phyloP scores from a whole-genome alignment of 305 asterid species.

The Solanum chacoense region DNA sequence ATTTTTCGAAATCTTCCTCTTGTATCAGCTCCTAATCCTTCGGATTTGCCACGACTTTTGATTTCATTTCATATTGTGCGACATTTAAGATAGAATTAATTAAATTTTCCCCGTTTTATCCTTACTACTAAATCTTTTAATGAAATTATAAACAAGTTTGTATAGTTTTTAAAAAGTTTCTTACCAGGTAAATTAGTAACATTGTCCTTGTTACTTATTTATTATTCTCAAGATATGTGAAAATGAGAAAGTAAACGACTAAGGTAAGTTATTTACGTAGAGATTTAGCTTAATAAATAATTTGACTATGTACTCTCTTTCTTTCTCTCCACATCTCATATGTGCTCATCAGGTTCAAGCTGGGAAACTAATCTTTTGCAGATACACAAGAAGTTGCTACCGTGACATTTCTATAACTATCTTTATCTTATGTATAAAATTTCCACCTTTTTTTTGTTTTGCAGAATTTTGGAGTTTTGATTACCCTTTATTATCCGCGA shows the following conservation, averaged over 20 bases:
- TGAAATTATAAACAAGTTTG: not conserved
- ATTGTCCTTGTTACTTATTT: no score
- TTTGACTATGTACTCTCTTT: not conserved
- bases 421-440: not conserved
- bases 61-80: not conserved
- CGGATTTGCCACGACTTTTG: not conserved
- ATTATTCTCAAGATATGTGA: no score
- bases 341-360: not conserved
- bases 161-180: not conserved
- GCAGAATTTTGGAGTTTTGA: not conserved
- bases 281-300: not conserved
- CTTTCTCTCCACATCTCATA: not conserved
- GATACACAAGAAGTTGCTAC: not conserved
- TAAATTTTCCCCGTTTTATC: not conserved
- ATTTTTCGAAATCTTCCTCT: not conserved
- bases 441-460: not conserved
- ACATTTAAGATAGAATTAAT: not conserved
- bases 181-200: no score
- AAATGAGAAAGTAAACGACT: no score
- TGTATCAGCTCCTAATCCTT: not conserved
- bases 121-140: no score
- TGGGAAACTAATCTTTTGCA: not conserved
- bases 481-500: conserved; percentile 37
- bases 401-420: not conserved
- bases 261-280: not conserved